These are phyloP conservation scores for Trichoderma brevicompactum DNA, from an alignment of 2,329 filamentous ascomycete species.

Conservation along the genomic window DNA sequence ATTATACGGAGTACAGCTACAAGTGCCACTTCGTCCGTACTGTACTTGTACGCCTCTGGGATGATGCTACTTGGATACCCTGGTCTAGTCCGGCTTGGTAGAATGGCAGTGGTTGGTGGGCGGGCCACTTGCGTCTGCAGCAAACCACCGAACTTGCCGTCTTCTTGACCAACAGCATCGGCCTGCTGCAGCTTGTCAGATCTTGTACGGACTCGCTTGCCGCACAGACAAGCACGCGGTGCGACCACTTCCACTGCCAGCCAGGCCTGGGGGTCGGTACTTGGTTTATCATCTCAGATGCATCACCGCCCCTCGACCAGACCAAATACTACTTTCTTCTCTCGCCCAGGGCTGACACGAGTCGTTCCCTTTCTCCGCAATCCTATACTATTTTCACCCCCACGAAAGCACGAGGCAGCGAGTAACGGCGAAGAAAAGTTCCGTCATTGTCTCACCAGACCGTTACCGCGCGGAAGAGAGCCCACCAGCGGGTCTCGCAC, in stretches of 20 bases:
- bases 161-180: conserved; percentile 27
- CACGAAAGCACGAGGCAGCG: conserved; percentile 27
- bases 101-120: conserved; percentile 19
- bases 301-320: conserved; percentile 18
- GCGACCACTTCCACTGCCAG: conserved; percentile 21
- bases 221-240: conserved; percentile 18
- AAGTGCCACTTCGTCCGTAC: conserved; percentile 13
- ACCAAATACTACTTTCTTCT: conserved; percentile 22
- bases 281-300: conserved; percentile 26
- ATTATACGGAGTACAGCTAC: conserved; percentile 14
- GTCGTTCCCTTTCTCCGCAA: conserved; percentile 29
- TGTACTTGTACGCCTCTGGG: conserved; percentile 26
- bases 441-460: conserved; percentile 30
- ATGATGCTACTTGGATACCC: conserved; percentile 28
- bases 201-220: conserved; percentile 28
- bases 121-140: conserved; percentile 27
- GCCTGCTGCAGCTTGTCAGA: conserved; percentile 27
- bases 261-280: conserved; percentile 23
- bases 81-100: conserved; percentile 24
- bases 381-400: conserved; percentile 24
- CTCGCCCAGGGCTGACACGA: conserved; percentile 24
- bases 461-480: conserved; percentile 28
- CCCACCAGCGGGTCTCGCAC: conserved; percentile 28
- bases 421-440: conserved; percentile 30
- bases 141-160: conserved; percentile 29